These are phyloP conservation scores for Pseudogymnoascus sp. DNA, from an alignment of 2,329 filamentous ascomycete genomes.

Conservation along the genomic window DNA sequence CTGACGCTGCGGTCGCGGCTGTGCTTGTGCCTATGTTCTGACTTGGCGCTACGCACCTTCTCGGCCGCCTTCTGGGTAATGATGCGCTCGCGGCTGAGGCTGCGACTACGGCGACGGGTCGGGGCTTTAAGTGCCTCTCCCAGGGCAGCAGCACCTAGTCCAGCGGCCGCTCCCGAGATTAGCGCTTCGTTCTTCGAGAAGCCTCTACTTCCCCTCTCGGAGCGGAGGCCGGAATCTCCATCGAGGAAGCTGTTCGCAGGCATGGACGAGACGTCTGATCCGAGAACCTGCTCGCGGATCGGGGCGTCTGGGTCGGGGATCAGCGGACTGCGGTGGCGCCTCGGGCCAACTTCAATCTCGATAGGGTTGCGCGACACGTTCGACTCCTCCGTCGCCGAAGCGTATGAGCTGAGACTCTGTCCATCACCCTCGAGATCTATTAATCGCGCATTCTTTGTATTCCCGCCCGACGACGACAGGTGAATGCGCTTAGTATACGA, in stretches of 20 bases:
- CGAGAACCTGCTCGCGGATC: conserved; percentile 48
- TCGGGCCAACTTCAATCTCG: conserved; percentile 72
- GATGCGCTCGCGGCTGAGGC: conserved; percentile 56
- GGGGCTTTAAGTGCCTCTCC: conserved; percentile 49
- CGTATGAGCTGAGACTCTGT: conserved; percentile 62
- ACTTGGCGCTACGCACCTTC: conserved; percentile 48
- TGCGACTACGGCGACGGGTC: conserved; percentile 48
- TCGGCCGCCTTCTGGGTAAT: conserved; percentile 58
- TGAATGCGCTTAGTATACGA: conserved; percentile 62
- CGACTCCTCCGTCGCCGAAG: conserved; percentile 70
- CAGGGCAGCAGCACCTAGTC: conserved; percentile 28
- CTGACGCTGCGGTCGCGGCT: conserved; percentile 37
- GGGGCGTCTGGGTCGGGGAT: conserved; percentile 33
- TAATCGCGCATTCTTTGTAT: conserved; percentile 34
- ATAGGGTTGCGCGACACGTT: conserved; percentile 68
- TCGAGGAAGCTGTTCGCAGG: conserved; percentile 64
- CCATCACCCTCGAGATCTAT: conserved; percentile 48
- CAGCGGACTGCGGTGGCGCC: conserved; percentile 58
- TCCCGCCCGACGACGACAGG: conserved; percentile 35
- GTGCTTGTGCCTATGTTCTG: conserved; percentile 34
- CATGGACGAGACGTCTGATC: conserved; percentile 82
- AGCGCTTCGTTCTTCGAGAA: conserved; percentile 23
- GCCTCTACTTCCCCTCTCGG: conserved; percentile 25
- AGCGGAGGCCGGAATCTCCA: conserved; percentile 28
- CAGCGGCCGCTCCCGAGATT: conserved; percentile 30